A percentile compares a stretch with the other conserved stretches of the same genome.
phyloP scores from a whole-genome alignment of 169 alveolate species.

The Eimeria maxima region DNA sequence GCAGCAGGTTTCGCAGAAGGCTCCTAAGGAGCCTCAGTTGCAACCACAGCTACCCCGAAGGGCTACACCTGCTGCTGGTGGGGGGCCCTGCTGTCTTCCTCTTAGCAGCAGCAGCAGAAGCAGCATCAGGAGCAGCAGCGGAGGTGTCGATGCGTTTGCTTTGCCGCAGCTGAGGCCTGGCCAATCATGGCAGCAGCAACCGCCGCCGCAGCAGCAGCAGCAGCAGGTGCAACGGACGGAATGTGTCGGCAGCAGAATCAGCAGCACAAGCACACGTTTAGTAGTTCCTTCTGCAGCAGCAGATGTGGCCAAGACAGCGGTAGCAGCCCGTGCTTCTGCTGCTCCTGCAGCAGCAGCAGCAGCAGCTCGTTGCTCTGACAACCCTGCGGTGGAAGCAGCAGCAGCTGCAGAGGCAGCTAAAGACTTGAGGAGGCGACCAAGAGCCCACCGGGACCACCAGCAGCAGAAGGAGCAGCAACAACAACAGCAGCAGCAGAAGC shows the following conservation, averaged over 20 bases:
- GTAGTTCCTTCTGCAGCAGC: not conserved
- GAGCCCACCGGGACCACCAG: not conserved
- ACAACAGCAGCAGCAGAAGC: no score
- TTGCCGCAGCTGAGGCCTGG: conserved; percentile 18
- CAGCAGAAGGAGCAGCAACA: not conserved
- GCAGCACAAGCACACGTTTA: not conserved
- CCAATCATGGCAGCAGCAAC: conserved; percentile 5
- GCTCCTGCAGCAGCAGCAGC: conserved; percentile 19
- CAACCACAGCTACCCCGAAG: not conserved
- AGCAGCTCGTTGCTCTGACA: not conserved
- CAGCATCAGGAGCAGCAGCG: conserved; percentile 44
- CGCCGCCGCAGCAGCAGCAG: conserved; percentile 59
- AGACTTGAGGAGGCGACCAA: not conserved
- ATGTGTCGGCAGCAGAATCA: not conserved
- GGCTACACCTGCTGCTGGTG: not conserved
- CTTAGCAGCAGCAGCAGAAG: conserved; percentile 15
- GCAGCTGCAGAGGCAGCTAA: not conserved
- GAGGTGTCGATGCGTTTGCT: not conserved
- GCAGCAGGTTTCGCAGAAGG: conserved; percentile 7
- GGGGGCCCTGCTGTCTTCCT: not conserved
- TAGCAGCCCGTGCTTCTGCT: conserved; percentile 10
- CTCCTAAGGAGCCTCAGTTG: conserved; percentile 42
- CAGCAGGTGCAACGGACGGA: conserved; percentile 33
- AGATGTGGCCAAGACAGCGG: not conserved
- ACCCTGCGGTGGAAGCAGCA: not conserved